phyloP scores from a whole-genome alignment of 208 protist species.

The Polymyxa betae region DNA sequence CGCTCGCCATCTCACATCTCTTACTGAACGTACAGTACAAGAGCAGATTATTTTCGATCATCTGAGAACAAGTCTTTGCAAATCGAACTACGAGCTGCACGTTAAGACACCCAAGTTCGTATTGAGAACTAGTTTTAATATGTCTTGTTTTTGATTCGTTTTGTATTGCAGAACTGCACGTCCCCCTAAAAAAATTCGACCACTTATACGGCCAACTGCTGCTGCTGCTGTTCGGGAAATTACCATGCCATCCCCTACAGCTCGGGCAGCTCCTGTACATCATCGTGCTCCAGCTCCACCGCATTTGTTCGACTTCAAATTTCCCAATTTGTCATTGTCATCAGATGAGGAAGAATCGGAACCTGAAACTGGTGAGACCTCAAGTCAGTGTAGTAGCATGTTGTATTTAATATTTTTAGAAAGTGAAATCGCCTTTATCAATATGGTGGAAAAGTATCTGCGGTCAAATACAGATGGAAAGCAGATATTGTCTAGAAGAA shows the following conservation, averaged over 20 bases:
- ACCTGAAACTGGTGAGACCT: not conserved
- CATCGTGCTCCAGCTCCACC: not conserved
- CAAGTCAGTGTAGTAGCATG: not conserved
- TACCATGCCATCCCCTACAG: not conserved
- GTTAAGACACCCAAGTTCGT: not conserved
- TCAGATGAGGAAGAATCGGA: constrained; percentile 6
- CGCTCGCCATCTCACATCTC: not conserved
- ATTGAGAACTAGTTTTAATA: not conserved
- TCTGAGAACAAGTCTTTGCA: not conserved
- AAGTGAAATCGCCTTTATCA: not conserved
- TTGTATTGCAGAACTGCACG: too few species aligned
- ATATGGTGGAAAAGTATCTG: not conserved
- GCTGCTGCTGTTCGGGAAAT: not conserved
- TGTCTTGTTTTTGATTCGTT: not conserved
- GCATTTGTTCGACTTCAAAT: constrained; percentile 43
- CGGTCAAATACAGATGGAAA: not conserved
- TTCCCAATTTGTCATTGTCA: constrained; percentile 23
- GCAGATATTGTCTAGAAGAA: not conserved
- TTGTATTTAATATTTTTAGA: not conserved
- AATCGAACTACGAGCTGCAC: constrained; percentile 18
- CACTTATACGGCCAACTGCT: not conserved
- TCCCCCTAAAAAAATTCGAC: not conserved
- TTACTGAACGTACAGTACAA: not conserved
- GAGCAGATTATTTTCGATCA: not conserved
- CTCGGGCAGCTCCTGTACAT: not conserved